A percentile compares a stretch with the other conserved stretches of the same genome.
phyloP scores from a whole-genome alignment of 208 protist genomes.

The Borovskyia barvae region DNA sequence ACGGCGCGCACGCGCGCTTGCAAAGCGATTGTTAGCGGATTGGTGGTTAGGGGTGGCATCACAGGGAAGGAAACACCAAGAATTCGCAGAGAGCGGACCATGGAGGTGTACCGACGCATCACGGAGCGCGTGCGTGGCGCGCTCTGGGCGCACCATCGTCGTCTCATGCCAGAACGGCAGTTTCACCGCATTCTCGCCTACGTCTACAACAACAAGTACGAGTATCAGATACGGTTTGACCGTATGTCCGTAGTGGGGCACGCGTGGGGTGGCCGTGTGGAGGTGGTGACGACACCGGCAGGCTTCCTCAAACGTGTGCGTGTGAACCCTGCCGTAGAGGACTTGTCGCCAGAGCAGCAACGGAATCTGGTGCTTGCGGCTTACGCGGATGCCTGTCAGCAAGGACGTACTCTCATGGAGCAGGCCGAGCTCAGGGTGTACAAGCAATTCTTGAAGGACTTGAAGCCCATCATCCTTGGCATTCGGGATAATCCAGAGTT shows the following conservation, averaged over 20 bases:
- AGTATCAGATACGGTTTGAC: slow-evolving; percentile 91
- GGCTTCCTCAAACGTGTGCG: slow-evolving; percentile 86
- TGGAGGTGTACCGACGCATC: slow-evolving; percentile 91
- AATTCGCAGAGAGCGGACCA: too few species aligned
- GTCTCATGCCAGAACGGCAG: slow-evolving; percentile 89
- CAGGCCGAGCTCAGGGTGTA: slow-evolving; percentile 88
- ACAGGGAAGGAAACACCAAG: too few species aligned
- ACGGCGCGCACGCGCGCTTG: too few species aligned
- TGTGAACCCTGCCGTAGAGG: slow-evolving; percentile 78
- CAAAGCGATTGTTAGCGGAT: too few species aligned
- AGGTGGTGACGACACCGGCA: slow-evolving; percentile 84
- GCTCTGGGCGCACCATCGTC: slow-evolving; percentile 90
- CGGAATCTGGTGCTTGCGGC: slow-evolving; percentile 79
- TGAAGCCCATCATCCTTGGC: slow-evolving; percentile 88
- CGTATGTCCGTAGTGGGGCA: slow-evolving; percentile 84
- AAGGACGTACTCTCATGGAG: slow-evolving; percentile 80
- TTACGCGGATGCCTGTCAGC: slow-evolving; percentile 74
- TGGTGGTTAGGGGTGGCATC: too few species aligned
- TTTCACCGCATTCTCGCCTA: slow-evolving; percentile 91
- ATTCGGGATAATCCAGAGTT: slow-evolving; percentile 93
- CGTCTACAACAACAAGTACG: slow-evolving; percentile 94
- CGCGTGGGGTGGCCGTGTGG: slow-evolving; percentile 78
- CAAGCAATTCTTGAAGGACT: slow-evolving; percentile 87
- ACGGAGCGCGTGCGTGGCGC: slow-evolving; percentile 86
- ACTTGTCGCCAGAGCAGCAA: slow-evolving; percentile 53